A percentile compares a stretch with the other conserved stretches of the same genome.
These are phyloP conservation scores for Penicillium paxilli DNA, from an alignment of 495 filamentous ascomycete species.

Conservation along the genomic window DNA sequence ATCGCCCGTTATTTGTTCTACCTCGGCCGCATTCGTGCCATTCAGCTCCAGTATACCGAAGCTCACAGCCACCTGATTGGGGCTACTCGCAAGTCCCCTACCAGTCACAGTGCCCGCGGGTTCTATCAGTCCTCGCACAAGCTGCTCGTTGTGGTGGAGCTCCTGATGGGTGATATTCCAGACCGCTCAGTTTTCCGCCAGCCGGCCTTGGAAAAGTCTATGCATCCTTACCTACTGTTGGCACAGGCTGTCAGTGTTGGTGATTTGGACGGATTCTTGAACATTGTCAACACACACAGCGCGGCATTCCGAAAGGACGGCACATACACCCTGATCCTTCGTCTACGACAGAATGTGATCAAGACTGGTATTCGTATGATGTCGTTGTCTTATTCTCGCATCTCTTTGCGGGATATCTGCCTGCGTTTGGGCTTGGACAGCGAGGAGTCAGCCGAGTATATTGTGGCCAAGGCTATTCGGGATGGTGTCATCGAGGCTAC, in stretches of 20 bases:
- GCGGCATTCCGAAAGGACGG: slow-evolving; percentile 88
- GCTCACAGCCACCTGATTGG: slow-evolving; percentile 92
- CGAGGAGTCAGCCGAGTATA: slow-evolving; percentile 97
- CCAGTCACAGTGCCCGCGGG: slow-evolving; percentile 81
- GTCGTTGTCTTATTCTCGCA: slow-evolving; percentile 94
- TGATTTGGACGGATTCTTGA: slow-evolving; percentile 88
- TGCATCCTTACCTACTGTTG: slow-evolving; percentile 89
- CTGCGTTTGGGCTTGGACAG: slow-evolving; percentile 87
- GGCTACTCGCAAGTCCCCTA: slow-evolving; percentile 91
- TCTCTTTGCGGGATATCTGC: slow-evolving; percentile 97
- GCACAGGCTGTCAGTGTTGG: slow-evolving; percentile 94
- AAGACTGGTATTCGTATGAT: slow-evolving; percentile 99
- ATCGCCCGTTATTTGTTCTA: slow-evolving; percentile 97
- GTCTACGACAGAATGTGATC: slow-evolving; percentile 96
- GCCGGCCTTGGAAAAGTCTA: slow-evolving; percentile 75
- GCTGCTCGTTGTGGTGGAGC: slow-evolving; percentile 88
- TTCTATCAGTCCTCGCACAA: slow-evolving; percentile 96
- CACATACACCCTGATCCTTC: slow-evolving; percentile 92
- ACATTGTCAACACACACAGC: slow-evolving; percentile 74
- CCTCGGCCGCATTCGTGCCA: slow-evolving; percentile 90
- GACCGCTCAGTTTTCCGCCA: slow-evolving; percentile 92
- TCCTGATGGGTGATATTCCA: slow-evolving; percentile 98
- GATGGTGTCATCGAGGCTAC: slow-evolving; percentile 98
- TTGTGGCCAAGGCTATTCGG: slow-evolving; percentile 96
- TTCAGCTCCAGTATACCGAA: slow-evolving; percentile 93